These are phyloP conservation scores for Sphagnum fallax DNA, from an alignment of 228 moss, liverwort and hornwort genomes.

Conservation along the genomic window DNA sequence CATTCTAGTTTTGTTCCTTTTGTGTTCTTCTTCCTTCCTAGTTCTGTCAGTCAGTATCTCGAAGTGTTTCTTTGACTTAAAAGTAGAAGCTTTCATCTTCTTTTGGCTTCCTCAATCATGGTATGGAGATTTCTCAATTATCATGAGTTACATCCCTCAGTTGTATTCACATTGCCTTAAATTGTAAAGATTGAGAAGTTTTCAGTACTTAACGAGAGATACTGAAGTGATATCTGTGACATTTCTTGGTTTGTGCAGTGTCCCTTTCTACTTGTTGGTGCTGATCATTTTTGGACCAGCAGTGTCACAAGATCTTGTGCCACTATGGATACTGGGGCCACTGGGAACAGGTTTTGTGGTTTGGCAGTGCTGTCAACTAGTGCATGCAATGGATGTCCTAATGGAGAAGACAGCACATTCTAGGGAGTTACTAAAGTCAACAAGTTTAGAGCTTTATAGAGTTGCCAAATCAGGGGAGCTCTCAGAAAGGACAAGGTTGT, in stretches of 20 bases:
- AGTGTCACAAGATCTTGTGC: conserved; percentile 65
- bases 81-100: no score
- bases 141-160: no score
- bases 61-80: no score
- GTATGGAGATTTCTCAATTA: no score
- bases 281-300: conserved; percentile 46
- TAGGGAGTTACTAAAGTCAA: conserved; percentile 27
- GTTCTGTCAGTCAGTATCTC: no score
- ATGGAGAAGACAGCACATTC: conserved; percentile 37
- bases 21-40: no score
- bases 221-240: no score
- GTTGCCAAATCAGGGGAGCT: conserved; percentile 73
- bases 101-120: no score
- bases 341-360: conserved; percentile 58
- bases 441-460: conserved; percentile 37
- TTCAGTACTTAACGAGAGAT: no score
- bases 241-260: conserved; percentile 38
- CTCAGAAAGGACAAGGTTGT: conserved; percentile 36
- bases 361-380: conserved; percentile 45
- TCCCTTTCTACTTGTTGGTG: conserved; percentile 54
- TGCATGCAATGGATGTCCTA: conserved; percentile 22
- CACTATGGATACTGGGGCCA: conserved; percentile 88
- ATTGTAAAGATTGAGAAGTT: no score
- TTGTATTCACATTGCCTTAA: no score
- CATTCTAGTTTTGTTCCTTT: no score